phyloP scores from a whole-genome alignment of 73 alveolate genomes.

The Paramecium sonneborni region DNA sequence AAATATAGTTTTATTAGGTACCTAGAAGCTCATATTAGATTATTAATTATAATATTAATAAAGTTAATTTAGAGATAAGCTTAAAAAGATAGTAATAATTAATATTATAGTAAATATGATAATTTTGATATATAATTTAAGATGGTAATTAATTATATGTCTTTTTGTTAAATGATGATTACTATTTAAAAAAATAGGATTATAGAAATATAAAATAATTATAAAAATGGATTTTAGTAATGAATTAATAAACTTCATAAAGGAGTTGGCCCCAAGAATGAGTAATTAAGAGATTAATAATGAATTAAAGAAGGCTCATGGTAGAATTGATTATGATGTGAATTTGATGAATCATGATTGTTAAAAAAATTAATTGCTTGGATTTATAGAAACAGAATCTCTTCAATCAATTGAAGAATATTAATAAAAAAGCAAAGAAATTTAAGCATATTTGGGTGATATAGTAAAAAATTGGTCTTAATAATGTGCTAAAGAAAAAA shows the following conservation, averaged over 20 bases:
- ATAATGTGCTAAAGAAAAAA: slow-evolving; percentile 42
- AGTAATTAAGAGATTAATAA: not conserved
- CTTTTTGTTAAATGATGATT: not conserved
- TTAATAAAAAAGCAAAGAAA: slow-evolving; percentile 10
- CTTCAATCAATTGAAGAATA: not conserved
- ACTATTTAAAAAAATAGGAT: too few relatives aligned
- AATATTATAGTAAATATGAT: too few relatives aligned
- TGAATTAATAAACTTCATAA: not conserved
- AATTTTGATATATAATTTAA: too few relatives aligned
- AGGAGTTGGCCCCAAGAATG: not conserved
- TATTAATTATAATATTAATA: not conserved
- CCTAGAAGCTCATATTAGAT: not conserved
- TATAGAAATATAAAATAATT: not conserved
- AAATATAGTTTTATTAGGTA: not conserved
- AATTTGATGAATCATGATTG: not conserved
- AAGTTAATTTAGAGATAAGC: not conserved
- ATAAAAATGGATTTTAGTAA: not conserved
- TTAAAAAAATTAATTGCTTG: not conserved
- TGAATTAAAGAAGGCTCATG: not conserved
- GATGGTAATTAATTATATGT: not conserved
- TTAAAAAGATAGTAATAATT: not conserved
- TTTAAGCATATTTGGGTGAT: not conserved
- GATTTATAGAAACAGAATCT: not conserved
- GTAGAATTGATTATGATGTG: not conserved
- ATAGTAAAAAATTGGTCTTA: slow-evolving; percentile 46